Percentiles rank a stretch among this genome's conserved stretches.
These are phyloP conservation scores for Nephelium lappaceum DNA, from an alignment of 345 rosid genomes.

Conservation along the genomic window DNA sequence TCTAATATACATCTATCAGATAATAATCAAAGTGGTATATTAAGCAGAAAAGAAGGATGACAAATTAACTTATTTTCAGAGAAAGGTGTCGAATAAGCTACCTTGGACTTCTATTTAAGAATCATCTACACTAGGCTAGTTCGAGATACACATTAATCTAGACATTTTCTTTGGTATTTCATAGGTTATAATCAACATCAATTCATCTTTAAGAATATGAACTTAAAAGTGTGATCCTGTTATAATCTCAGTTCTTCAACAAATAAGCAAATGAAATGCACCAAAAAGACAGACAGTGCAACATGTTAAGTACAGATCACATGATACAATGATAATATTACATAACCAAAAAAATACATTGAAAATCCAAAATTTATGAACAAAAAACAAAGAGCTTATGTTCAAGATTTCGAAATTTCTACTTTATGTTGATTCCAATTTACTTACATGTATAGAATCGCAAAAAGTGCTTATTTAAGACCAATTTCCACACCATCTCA, in stretches of 20 bases:
- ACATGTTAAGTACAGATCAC: not conserved
- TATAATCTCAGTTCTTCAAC: not conserved
- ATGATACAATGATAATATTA: not conserved
- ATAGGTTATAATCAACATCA: not conserved
- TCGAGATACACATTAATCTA: not conserved
- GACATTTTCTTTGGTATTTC: not conserved
- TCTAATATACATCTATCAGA: not conserved
- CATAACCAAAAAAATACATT: not conserved
- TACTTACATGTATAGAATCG: not conserved
- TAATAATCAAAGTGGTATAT: not conserved
- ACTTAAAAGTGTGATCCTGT: not conserved
- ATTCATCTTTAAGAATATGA: not conserved
- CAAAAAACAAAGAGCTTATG: not conserved
- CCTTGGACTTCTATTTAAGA: not conserved
- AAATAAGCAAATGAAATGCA: not conserved
- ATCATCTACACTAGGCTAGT: not conserved
- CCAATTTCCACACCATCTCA: not conserved
- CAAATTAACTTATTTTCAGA: not conserved
- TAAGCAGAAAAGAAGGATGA: slow-evolving; percentile 13
- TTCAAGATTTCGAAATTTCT: not conserved
- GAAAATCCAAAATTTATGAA: not conserved
- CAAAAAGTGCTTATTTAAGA: not conserved
- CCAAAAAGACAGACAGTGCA: not conserved
- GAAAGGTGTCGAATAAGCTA: not conserved
- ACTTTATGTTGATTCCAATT: not conserved